Percentiles rank a stretch among this genome's conserved stretches.
These are phyloP conservation scores for Cladophialophora yegresii DNA, from an alignment of 2,329 filamentous ascomycete genomes.

Conservation along the genomic window DNA sequence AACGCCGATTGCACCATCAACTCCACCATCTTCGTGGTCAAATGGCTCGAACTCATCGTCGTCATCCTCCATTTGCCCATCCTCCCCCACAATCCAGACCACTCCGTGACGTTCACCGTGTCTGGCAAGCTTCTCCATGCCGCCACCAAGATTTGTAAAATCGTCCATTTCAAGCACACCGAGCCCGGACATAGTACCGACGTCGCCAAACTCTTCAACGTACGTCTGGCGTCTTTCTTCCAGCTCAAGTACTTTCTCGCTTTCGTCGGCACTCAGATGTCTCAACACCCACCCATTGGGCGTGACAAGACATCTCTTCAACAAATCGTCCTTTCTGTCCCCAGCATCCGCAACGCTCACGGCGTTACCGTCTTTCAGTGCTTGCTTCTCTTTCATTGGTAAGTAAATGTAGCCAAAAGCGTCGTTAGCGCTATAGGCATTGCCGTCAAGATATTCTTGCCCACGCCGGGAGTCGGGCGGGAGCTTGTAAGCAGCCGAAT, in stretches of 20 bases:
- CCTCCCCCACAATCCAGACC: constrained; percentile 45
- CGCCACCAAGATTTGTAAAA: constrained; percentile 48
- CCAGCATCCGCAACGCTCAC: constrained; percentile 43
- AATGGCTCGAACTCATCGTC: constrained; percentile 34
- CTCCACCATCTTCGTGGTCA: constrained; percentile 28
- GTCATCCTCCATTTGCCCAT: constrained; percentile 29
- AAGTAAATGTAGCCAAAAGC: constrained; percentile 47
- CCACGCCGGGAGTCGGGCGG: constrained; percentile 33
- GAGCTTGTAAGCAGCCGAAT: constrained; percentile 34
- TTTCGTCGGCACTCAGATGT: constrained; percentile 50
- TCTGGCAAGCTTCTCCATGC: constrained; percentile 49
- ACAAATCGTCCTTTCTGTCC: constrained; percentile 42
- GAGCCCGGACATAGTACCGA: constrained; percentile 38
- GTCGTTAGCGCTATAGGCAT: constrained; percentile 37
- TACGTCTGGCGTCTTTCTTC: constrained; percentile 45
- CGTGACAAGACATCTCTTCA: constrained; percentile 49
- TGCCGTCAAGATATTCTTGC: constrained; percentile 36
- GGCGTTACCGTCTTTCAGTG: constrained; percentile 46
- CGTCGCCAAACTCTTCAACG: constrained; percentile 44
- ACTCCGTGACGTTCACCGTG: constrained; percentile 50
- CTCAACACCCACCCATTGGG: constrained; percentile 49
- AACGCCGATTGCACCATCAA: constrained; percentile 29
- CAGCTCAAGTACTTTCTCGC: constrained; percentile 49
- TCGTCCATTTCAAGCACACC: constrained; percentile 43
- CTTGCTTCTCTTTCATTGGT: constrained; percentile 48